A percentile compares a stretch with the other conserved stretches of the same genome.
phyloP scores from a whole-genome alignment of 75 land plant species.

The Selaginella moellendorffii region DNA sequence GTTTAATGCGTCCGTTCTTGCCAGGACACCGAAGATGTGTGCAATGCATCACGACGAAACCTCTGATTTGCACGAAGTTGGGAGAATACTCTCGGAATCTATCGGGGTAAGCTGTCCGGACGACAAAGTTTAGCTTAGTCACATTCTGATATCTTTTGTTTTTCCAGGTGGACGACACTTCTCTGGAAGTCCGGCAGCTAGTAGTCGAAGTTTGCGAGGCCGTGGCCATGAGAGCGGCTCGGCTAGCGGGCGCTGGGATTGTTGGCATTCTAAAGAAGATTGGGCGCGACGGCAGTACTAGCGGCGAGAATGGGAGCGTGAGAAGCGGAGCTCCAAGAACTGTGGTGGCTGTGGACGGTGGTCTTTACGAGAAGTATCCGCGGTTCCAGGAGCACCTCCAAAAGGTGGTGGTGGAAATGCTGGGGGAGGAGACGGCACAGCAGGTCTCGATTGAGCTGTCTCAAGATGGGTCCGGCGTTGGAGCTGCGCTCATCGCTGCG shows the following conservation, averaged over 20 bases:
- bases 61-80: constrained; percentile 48
- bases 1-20: constrained; percentile 4
- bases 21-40: constrained; percentile 68
- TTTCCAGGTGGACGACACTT: constrained; percentile 38
- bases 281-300: constrained; percentile 32
- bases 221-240: constrained; percentile 57
- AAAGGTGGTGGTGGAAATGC: constrained; percentile 43
- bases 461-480: constrained; percentile 87
- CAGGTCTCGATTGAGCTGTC: constrained; percentile 38
- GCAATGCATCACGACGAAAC: constrained; percentile 61
- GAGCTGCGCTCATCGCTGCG: constrained; percentile 76
- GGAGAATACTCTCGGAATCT: constrained; percentile 30
- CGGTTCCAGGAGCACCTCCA: constrained; percentile 40
- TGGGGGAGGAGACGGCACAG: constrained; percentile 41
- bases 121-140: no score
- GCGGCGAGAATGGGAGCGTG: neutral
- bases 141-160: no score
- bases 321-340: constrained; percentile 15
- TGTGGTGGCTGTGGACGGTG: constrained; percentile 84
- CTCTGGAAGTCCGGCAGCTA: constrained; percentile 39
- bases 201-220: constrained; percentile 49
- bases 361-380: constrained; percentile 70
- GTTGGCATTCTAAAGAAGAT: constrained; percentile 61
- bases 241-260: constrained; percentile 70
- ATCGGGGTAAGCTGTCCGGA: constrained; percentile 58